Base-by-base conservation (phyloP, 768 basidiomycete species). In the Kwoniella sp. region DNA sequence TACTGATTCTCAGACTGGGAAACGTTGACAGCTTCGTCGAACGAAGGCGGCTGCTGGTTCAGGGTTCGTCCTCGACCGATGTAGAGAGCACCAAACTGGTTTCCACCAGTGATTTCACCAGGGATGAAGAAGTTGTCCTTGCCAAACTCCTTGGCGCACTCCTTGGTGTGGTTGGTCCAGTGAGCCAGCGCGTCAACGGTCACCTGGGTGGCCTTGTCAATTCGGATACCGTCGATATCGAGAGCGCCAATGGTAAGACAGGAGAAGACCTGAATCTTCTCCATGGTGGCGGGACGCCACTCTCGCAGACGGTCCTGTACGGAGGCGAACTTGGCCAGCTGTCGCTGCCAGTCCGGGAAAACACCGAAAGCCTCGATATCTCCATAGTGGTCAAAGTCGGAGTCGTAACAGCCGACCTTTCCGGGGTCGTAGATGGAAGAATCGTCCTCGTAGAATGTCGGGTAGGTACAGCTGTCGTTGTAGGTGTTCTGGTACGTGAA, bases 291-390 rank as follows among this genome's bases (percentile, higher is more conserved):
- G 0, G 88, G 83, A 20, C 83, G 81, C 91, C 91, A 95, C 77
- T 95, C 91, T 38, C 90, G 82, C 31, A 93, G 82, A 80, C 91
- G 88, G 73, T 95, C 91, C 69, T 95, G 91, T 3, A 93, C 91
- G 50, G 90, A 92, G 31, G 91, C 89, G 73, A 93, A 93, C 70
- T 95, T 95, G 61, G 89, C 83, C 19, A 95, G 77, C 73, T 95
- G 87, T 80, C 91, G 90, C 69, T 93, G 82, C 87, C 75, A 76
- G 67, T 73, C 74, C 38, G 72, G 71, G 67, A 88, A 75, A 26
- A 95, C 90, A 84, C 91, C 91, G 70, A 93, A 93, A 58, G 91
- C 91, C 73, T 95, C 91, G 83, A 89, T 89, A 76, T 95, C 91
- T 57, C 91, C 91, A 62, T 87, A 95, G 56, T 93, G 90, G 75